Evolutionary conservation across 148 eudicot species (phyloP).

Genomic region (Polygonum aviculare): DNA sequence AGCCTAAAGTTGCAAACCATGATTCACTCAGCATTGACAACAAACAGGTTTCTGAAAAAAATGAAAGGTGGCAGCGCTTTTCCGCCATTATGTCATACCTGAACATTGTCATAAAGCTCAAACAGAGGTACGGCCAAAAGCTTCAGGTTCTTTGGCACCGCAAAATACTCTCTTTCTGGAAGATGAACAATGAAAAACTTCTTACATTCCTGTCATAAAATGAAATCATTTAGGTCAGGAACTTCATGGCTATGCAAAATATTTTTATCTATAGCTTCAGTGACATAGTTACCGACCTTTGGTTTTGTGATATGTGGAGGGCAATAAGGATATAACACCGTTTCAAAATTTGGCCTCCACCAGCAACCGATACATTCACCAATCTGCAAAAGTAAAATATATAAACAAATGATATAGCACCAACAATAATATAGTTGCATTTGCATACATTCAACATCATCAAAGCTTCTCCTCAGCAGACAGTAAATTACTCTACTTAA

Average conservation of each 20-base stretch:
- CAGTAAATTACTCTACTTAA: no score
- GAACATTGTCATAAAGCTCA: slow-evolving; percentile 92
- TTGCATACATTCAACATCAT: no score
- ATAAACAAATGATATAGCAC: no score
- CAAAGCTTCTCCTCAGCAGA: no score
- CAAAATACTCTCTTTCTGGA: slow-evolving; percentile 87
- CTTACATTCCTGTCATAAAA: slow-evolving; percentile 68
- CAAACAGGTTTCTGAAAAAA: no score
- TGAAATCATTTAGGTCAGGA: background rate
- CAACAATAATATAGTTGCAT: no score
- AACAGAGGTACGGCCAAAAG: slow-evolving; percentile 92
- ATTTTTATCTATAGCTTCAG: no score
- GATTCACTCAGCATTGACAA: no score
- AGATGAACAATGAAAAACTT: slow-evolving; percentile 81
- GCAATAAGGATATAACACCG: slow-evolving; percentile 40
- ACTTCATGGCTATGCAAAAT: no score
- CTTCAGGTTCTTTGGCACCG: slow-evolving; percentile 93
- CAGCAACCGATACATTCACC: slow-evolving; percentile 29
- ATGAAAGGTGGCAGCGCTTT: no score
- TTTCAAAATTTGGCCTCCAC: slow-evolving; percentile 54
- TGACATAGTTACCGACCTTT: slow-evolving; percentile 34
- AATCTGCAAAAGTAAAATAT: background rate
- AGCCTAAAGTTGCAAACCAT: background rate
- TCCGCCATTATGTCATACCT: slow-evolving; percentile 30
- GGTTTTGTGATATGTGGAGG: slow-evolving; percentile 63